phyloP scores from a whole-genome alignment of 768 basidiomycete genomes.

The Suillus tomentosus region DNA sequence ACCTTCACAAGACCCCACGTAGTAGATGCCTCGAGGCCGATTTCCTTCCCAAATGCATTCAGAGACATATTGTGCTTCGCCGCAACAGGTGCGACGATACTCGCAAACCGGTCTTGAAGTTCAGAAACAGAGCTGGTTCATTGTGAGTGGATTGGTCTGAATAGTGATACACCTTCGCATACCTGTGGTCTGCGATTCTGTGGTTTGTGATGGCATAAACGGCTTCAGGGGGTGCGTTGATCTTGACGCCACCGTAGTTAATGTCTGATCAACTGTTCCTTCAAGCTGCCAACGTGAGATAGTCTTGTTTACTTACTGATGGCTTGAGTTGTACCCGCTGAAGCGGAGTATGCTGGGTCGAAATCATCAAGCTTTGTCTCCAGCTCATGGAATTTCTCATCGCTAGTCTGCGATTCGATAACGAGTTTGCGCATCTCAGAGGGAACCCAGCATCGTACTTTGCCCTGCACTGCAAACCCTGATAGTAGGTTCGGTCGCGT shows the following conservation, averaged over 20 bases:
- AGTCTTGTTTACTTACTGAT: slow-evolving; percentile 30
- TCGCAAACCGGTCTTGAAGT: slow-evolving; percentile 18
- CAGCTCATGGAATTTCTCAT: slow-evolving; percentile 23
- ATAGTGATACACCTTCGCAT: slow-evolving; percentile 9
- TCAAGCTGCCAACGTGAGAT: slow-evolving; percentile 25
- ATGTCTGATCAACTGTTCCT: slow-evolving; percentile 42
- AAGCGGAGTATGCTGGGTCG: slow-evolving; percentile 21
- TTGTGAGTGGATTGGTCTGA: neutral
- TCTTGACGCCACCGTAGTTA: slow-evolving; percentile 44
- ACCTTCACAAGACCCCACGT: slow-evolving; percentile 40
- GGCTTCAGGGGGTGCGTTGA: slow-evolving; percentile 49
- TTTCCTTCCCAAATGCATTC: slow-evolving; percentile 40
- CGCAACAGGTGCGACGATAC: slow-evolving; percentile 15
- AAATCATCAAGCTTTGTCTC: slow-evolving; percentile 22
- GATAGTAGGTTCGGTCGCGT: slow-evolving; percentile 28
- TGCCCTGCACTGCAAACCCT: slow-evolving; percentile 43
- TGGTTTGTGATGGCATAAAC: slow-evolving; percentile 39
- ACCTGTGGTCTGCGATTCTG: slow-evolving; percentile 35
- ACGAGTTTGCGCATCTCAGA: slow-evolving; percentile 22
- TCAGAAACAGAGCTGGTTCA: slow-evolving; percentile 16
- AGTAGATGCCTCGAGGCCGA: slow-evolving; percentile 27
- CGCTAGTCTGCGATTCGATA: slow-evolving; percentile 23
- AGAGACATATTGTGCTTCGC: slow-evolving; percentile 43
- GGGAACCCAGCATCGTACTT: slow-evolving; percentile 40
- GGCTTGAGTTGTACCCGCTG: slow-evolving; percentile 31